These are phyloP conservation scores for Hyphodiscus hymeniophilus DNA, from an alignment of 495 filamentous ascomycete species.

Conservation along the genomic window DNA sequence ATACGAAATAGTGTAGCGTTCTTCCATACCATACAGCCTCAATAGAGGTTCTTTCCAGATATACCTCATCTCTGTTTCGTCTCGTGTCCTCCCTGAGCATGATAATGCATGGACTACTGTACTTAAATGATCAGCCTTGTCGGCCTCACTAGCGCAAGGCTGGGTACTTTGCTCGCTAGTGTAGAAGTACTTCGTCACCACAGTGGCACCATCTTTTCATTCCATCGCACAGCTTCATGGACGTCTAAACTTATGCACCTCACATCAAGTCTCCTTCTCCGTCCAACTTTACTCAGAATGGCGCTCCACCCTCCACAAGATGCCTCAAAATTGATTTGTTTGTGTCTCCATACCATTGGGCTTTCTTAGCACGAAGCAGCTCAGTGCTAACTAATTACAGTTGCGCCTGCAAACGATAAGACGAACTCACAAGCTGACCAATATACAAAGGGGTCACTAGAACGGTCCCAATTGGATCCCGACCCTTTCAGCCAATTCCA, in stretches of 20 bases:
- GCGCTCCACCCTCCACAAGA: conserved; percentile 36
- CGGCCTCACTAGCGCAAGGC: conserved; percentile 11
- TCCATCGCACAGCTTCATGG: background rate
- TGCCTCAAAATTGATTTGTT: conserved; percentile 43
- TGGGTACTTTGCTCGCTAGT: conserved; percentile 6
- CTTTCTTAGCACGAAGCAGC: conserved; percentile 21
- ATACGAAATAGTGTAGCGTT: no score
- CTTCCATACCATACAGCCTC: no score
- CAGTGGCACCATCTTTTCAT: background rate
- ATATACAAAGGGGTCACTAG: conserved; percentile 49
- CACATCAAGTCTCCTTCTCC: conserved; percentile 11
- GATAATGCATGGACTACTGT: no score
- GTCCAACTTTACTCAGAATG: conserved; percentile 28
- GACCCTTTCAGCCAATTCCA: conserved; percentile 76
- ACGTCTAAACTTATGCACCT: conserved; percentile 12
- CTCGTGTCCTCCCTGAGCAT: no score
- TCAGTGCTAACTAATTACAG: conserved; percentile 29
- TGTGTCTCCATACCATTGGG: conserved; percentile 30
- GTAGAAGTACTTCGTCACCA: background rate
- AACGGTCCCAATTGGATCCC: conserved; percentile 41
- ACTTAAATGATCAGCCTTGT: no score
- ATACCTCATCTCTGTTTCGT: no score
- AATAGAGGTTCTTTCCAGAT: no score
- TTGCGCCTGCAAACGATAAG: conserved; percentile 25
- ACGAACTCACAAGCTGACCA: conserved; percentile 49